Evolutionary conservation across 352 stramenopile species (phyloP), one percentile per base, ranked within the genome.

Genomic region (Blastocystis sp.): DNA sequence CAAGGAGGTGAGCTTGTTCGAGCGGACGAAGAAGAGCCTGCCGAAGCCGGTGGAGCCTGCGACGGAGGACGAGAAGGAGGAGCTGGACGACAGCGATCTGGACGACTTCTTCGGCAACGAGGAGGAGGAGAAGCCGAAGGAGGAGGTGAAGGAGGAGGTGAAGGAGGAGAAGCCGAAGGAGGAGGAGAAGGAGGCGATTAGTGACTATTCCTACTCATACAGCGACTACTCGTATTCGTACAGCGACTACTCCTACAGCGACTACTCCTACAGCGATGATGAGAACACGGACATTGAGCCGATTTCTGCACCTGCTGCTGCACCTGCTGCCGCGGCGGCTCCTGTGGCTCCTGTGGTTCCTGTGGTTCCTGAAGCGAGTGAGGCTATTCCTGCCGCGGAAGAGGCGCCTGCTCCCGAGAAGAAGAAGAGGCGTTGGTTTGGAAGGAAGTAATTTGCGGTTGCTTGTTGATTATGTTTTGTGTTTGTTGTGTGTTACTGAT

Each of bases 391-490:
- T 14, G 34, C 42, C 3, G 28, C 24, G 2, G 66, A 76, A 14
- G 6, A 24, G 7, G 66, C 38, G 42, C 17, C 59, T 38, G 34
- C 66, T 76, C 21, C 21, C 4, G 66, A 76, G 66, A 76, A 76
- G 38, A 76, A 76, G 66, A 76, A 76, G 48, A 48, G 66, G 28
- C 2, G 38, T n/a, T 76, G 66, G 66, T 76, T 48, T 17, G n/a
- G 66, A 76, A 76, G 66, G 52, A 45, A 45, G 19, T 76, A 76
- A 76, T 59, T 71, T 28, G 66, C 66, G 66, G 24, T 76, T 76
- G 40, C 48, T 76, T 60, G 74, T 68, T 84, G 74, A 84, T 70
- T 57, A 14, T 84, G 74, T 84, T 84, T 66, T 84, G 74, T 28
- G 34, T 59, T 34, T 84, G 74, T 84, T 84, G 65, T n/a, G 9